Evolutionary conservation across 495 filamentous ascomycete genomes (phyloP), one percentile per base, ranked within the genome.

Genomic region (Lichina pygmaea): DNA sequence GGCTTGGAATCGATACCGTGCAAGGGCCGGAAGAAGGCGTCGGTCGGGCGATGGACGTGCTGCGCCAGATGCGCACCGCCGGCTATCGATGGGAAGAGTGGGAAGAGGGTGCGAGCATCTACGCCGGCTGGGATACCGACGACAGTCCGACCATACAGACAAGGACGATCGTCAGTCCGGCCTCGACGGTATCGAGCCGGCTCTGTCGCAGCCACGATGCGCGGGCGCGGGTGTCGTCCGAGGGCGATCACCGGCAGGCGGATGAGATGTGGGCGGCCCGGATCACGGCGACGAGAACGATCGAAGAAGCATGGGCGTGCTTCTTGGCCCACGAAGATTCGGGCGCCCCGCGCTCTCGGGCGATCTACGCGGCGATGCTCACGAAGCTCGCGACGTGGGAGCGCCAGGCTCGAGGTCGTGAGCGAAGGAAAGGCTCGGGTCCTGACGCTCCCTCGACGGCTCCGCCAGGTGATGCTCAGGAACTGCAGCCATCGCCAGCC

Each of bases 231-330:
- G 32, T 7, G 7, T 13, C 15, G 13, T 38, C 45, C 5, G 37
- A 37, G n/a, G 45, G 15, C 15, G n/a, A 48, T 32, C 10, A 2
- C 16, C 17, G 3, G 15, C 9, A 46, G n/a, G 15, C 39, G 8
- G 13, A 30, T 15, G 46, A 46, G 43, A 50, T 70, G 2, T 82
- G 77, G 77, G 65, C 60, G 33, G 72, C 68, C 9, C 66, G 77
- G 8, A 68, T 81, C 36, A 59, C 64, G 33, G 66, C 77, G 9
- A 83, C 78, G 7, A 62, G 78, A 15, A 82, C 78, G 2, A 54
- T 72, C 16, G 65, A 75, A 36, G 78, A 83, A 59, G 78, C 77
- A 9, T 83, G 78, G 78, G 68, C 66, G 12, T 71, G 70, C 46
- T 83, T 81, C 53, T 52, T 75, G 8, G 63, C 69, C 0, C 73